Conservation (phyloP, 768 basidiomycete species). For the Agrocybe praecox region DNA sequence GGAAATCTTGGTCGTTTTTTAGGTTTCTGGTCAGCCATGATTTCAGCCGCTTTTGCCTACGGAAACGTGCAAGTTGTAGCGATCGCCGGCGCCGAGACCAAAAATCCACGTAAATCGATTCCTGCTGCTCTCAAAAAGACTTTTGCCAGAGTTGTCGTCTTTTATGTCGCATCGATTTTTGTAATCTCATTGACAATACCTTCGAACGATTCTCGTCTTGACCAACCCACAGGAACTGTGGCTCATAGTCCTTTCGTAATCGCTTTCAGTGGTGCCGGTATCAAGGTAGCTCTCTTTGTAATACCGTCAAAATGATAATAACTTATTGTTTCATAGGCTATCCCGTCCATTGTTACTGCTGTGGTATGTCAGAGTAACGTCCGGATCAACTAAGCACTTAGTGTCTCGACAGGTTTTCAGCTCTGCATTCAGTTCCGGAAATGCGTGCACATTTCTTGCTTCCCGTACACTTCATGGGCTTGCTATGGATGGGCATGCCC, state of each 20-base stretch:
- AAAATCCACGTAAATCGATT: conserved; percentile 67
- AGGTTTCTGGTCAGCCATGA: conserved; percentile 44
- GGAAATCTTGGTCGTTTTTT: conserved; percentile 51
- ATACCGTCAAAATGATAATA: background rate
- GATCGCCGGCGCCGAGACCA: conserved; percentile 54
- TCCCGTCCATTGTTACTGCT: conserved; percentile 52
- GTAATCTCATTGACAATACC: conserved; percentile 72
- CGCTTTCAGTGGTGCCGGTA: conserved; percentile 61
- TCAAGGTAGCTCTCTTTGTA: conserved; percentile 38
- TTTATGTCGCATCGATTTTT: conserved; percentile 56
- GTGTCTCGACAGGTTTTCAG: conserved; percentile 40
- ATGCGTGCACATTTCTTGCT: conserved; percentile 50
- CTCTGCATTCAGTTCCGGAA: conserved; percentile 61
- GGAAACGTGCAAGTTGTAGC: conserved; percentile 57
- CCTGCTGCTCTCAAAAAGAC: conserved; percentile 65
- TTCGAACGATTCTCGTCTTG: conserved; percentile 46
- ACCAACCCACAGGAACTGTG: conserved; percentile 32
- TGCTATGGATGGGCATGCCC: conserved; percentile 40
- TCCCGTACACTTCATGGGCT: conserved; percentile 42
- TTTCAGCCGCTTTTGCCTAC: conserved; percentile 61
- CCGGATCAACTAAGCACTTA: background rate
- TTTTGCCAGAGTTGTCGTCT: conserved; percentile 36
- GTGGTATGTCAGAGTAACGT: conserved; percentile 32
- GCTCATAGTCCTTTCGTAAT: conserved; percentile 76
- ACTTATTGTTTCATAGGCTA: conserved; percentile 18